Base-by-base conservation (phyloP, 2,329 filamentous ascomycete species). In the Metarhizium rileyi region DNA sequence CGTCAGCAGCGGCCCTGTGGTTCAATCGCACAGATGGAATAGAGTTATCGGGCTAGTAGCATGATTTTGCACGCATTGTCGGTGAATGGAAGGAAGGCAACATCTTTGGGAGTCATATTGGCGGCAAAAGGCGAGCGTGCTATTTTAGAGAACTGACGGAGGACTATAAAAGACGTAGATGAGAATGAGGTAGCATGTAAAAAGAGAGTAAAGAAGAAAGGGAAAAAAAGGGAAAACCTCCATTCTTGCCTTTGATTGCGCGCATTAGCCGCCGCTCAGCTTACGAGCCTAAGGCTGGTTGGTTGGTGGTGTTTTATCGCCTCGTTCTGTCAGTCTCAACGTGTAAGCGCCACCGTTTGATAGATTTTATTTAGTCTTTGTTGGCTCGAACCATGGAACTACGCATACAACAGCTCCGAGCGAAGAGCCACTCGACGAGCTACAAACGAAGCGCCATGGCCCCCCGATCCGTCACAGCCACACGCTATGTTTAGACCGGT, bases 111-210 rank as follows among this genome's bases (percentile, higher is more conserved):
- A 44, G 27, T 46, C 44, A 47, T 30, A 18, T 22, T 16, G 27
- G 48, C 22, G 44, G 48, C 38, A 47, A 50, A 50, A 23, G 36
- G 44, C 44, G 42, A 47, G 48, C 44, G 27, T 50, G 44, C 44
- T 46, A 44, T 43, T 50, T 42, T n/a, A 47, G 41, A 26, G 40
- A 44, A 33, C 28, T 9, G 20, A 16, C 25, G n/a, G 25, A 26
- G 27, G 18, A 28, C n/a, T 7, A 16, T 36, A 26, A 40, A 23
- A 30, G 28, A 28, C 23, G 33, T 40, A 36, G 44, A 46, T 35
- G 46, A 47, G 40, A 23, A 46, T 43, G 28, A 48, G 20, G 25
- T 16, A 40, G 26, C 41, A n/a, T n/a, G n/a, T n/a, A n/a, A n/a
- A n/a, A n/a, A n/a, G n/a, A n/a, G n/a, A n/a, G n/a, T n/a, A n/a